Evolutionary conservation across 2,329 filamentous ascomycete genomes (phyloP).

Genomic region (Sporothrix globosa): DNA sequence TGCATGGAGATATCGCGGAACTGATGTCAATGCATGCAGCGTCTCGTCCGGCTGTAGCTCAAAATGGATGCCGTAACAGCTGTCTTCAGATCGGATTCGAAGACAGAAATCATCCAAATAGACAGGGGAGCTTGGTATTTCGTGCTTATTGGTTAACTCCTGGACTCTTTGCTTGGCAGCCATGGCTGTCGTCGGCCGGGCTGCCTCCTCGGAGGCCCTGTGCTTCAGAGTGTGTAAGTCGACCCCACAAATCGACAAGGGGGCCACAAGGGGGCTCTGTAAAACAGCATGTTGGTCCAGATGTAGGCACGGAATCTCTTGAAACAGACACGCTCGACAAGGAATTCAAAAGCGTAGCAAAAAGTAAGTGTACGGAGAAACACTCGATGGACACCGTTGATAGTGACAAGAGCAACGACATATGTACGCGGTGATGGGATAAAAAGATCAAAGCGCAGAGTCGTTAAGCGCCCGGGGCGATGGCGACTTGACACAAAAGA

Average conservation of each 20-base stretch:
- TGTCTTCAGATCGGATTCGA: not conserved
- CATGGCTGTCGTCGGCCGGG: not conserved
- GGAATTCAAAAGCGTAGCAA: not conserved
- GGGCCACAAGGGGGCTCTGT: not conserved
- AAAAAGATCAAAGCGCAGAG: not conserved
- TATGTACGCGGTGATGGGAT: not conserved
- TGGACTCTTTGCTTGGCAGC: not conserved
- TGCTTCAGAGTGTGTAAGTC: not conserved
- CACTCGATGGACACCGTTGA: not conserved
- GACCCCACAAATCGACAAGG: not conserved
- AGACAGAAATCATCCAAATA: not conserved
- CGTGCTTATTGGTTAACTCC: not conserved
- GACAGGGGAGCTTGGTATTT: not conserved
- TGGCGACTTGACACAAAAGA: not conserved
- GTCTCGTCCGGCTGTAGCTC: not conserved
- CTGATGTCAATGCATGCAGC: not conserved
- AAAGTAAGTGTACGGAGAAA: not conserved
- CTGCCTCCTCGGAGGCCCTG: not conserved
- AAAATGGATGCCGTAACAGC: not conserved
- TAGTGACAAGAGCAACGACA: not conserved
- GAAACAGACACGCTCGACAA: not conserved
- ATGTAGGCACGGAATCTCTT: not conserved
- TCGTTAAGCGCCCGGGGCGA: slow-evolving; percentile 1
- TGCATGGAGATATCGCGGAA: not conserved
- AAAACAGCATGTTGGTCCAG: not conserved